Base-by-base conservation (phyloP, 2,329 filamentous ascomycete genomes). In the Penicillium sp. region DNA sequence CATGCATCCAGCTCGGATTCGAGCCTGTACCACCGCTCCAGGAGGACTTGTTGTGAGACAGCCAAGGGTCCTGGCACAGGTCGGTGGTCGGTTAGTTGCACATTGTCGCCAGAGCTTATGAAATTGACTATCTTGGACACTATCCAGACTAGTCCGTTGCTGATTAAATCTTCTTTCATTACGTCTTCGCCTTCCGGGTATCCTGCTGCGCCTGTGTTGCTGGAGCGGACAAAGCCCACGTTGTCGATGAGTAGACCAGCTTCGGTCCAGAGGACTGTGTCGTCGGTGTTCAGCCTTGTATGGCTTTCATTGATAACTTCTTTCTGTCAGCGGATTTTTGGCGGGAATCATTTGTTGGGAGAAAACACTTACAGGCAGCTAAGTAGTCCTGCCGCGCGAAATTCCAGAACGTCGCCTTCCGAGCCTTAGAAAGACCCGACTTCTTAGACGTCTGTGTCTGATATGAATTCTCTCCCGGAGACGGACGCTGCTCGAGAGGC, bases 81-180 rank as follows among this genome's bases (percentile, higher is more conserved):
- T 32, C 61, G 57, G 48, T 63, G 61, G 29, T 68, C 63, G 14
- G 58, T 59, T 32, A 67, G 63, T 43, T 68, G 74, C 4, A 82
- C 65, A 5, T 80, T 78, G 55, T 85, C 83, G 0, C 83, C 82
- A 0, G 79, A 77, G 7, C 81, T 83, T 53, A 87, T 81, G 66
- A 83, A 87, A 65, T 89, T 88, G 50, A 87, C 81, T 5, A 88
- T 80, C 63, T 88, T 88, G 7, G 84, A 82, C 56, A 86, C 77
- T 9, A 89, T 79, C 85, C 85, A 89, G 6, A 87, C 80, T 4
- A 89, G 69, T 0, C 83, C 82, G 62, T 89, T 88, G 39, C 80
- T 82, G 51, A 86, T 82, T 58, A 85, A 78, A 58, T 88, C 86
- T 70, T 88, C 85, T 55, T 80, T 78, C 78, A 86, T 85, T 11